These are phyloP conservation scores for Pleurostoma richardsiae DNA, from an alignment of 2,329 filamentous ascomycete genomes.

Conservation along the genomic window DNA sequence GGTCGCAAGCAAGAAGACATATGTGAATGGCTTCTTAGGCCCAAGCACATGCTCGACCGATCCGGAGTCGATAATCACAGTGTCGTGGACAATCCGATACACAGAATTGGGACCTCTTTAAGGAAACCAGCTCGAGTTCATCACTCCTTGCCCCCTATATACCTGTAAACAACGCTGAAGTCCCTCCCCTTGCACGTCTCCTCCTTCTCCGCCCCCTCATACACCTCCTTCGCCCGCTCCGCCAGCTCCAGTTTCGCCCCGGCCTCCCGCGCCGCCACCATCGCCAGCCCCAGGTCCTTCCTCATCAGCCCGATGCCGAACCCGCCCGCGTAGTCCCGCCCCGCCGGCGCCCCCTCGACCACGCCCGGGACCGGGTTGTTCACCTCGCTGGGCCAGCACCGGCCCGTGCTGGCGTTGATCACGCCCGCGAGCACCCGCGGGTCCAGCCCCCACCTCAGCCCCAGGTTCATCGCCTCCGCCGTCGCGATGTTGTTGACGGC, in stretches of 20 bases:
- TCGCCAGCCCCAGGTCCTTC: constrained; percentile 71
- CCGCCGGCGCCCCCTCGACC: constrained; percentile 68
- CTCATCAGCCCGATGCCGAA: constrained; percentile 76
- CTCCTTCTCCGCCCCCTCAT: constrained; percentile 58
- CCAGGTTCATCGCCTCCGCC: constrained; percentile 62
- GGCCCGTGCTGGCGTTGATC: constrained; percentile 91
- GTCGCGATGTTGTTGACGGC: constrained; percentile 84
- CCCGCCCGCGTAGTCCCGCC: constrained; percentile 69
- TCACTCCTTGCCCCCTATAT: constrained; percentile 52
- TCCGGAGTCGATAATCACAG: background rate
- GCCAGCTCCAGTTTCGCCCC: constrained; percentile 62
- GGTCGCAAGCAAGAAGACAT: too few species aligned
- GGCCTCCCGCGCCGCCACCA: constrained; percentile 65
- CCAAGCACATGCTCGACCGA: background rate
- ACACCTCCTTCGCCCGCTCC: constrained; percentile 58
- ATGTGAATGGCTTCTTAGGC: too few species aligned
- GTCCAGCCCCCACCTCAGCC: constrained; percentile 56
- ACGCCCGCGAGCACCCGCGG: constrained; percentile 68
- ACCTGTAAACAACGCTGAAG: constrained; percentile 78
- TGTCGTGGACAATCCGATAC: too few species aligned
- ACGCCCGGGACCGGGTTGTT: constrained; percentile 94
- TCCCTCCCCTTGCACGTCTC: constrained; percentile 64
- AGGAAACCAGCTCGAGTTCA: background rate
- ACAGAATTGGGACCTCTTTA: too few species aligned
- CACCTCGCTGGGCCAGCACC: constrained; percentile 91